A percentile compares a stretch with the other conserved stretches of the same genome.
phyloP scores from a whole-genome alignment of 306 rosid species.

The Malus sieversii region DNA sequence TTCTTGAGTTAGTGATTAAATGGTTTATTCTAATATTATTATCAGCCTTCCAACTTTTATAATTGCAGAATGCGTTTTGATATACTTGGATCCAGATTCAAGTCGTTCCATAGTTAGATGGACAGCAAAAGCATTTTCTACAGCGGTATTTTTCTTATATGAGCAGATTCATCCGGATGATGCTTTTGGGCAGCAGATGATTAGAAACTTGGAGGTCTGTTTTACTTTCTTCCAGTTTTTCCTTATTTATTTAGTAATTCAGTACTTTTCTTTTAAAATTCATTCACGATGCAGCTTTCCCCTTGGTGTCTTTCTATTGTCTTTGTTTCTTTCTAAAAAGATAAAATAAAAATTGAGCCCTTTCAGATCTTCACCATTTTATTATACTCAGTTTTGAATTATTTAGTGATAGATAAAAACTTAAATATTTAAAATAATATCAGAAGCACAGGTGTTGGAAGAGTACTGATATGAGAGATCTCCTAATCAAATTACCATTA shows the following conservation, averaged over 20 bases:
- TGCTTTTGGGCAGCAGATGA: conserved; percentile 97
- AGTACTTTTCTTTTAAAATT: background rate
- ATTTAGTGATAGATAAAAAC: background rate
- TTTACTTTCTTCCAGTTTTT: background rate
- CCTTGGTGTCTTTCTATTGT: background rate
- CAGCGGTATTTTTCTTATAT: conserved; percentile 76
- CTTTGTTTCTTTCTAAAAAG: background rate
- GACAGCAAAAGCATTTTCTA: conserved; percentile 73
- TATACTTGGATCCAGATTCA: conserved; percentile 93
- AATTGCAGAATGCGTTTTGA: conserved; percentile 99
- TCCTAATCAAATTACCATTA: background rate
- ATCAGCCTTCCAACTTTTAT: conserved; percentile 99
- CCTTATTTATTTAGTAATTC: background rate
- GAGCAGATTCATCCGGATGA: conserved; percentile 98
- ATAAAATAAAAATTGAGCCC: background rate
- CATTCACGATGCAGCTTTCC: background rate
- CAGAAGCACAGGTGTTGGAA: background rate
- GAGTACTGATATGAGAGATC: background rate
- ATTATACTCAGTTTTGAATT: background rate
- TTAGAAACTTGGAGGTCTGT: conserved; percentile 80
- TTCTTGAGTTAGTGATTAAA: conserved; percentile 14
- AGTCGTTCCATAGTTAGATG: conserved; percentile 64
- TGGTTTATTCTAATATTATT: conserved; percentile 59
- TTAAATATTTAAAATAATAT: background rate
- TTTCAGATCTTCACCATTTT: background rate